Evolutionary conservation across 108 stramenopile genomes (phyloP).

Genomic region (Pseudonitzschia multistriata): DNA sequence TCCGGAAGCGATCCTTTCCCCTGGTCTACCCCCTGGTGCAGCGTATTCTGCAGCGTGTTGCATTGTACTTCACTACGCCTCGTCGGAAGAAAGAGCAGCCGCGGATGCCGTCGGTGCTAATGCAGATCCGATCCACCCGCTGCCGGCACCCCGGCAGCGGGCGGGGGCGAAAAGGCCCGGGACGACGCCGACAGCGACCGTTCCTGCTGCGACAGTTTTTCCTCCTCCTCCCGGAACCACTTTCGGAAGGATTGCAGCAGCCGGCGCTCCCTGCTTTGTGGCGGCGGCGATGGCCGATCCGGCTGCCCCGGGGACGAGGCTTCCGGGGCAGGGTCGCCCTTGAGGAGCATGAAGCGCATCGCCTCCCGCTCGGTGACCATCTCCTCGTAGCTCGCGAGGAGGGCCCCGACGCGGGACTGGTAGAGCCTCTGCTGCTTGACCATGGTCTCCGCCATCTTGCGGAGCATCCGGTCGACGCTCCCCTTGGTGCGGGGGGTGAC

Average conservation of each 20-base stretch:
- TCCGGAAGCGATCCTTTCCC: too few relatives aligned
- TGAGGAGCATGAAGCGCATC: constrained; percentile 19
- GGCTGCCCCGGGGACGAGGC: too few relatives aligned
- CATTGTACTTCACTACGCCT: too few relatives aligned
- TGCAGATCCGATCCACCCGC: too few relatives aligned
- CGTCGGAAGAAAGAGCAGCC: too few relatives aligned
- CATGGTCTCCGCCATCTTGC: constrained; percentile 22
- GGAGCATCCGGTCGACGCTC: constrained; percentile 13
- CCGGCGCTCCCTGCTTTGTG: constrained; percentile 1
- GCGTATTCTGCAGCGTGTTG: too few relatives aligned
- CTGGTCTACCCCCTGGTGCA: too few relatives aligned
- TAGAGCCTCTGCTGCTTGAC: constrained; percentile 28
- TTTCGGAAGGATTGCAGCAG: constrained; percentile 17
- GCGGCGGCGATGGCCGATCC: too few relatives aligned
- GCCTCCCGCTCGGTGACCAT: constrained; percentile 25
- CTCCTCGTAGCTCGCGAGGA: constrained; percentile 21
- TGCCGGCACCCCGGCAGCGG: too few relatives aligned
- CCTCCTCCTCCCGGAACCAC: constrained; percentile 18
- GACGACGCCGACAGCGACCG: neutral
- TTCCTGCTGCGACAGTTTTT: constrained; percentile 17
- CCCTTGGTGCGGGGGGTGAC: neutral
- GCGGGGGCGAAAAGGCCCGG: neutral
- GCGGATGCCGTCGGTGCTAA: too few relatives aligned
- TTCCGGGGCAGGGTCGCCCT: too few relatives aligned
- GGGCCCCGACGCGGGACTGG: constrained; percentile 17